Conservation (phyloP, 179 eudicot genomes). For the Spinacia oleracea region DNA sequence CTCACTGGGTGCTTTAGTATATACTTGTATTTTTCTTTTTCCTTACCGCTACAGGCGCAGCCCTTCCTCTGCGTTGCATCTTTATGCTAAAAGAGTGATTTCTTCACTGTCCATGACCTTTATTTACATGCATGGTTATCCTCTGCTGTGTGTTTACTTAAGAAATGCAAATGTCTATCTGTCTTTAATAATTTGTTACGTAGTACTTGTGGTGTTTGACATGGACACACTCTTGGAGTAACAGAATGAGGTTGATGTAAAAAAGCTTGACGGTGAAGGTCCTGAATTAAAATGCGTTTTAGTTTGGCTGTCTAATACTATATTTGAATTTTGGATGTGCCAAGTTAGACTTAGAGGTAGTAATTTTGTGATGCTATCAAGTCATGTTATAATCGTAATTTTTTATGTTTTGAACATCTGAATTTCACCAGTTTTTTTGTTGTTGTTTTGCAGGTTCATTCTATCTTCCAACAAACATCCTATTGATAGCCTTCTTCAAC, state of each 20-base stretch:
- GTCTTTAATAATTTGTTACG: background rate
- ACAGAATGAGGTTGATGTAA: background rate
- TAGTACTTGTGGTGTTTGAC: background rate
- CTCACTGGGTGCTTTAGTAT: background rate
- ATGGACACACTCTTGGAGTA: background rate
- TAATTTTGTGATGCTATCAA: background rate
- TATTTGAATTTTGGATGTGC: background rate
- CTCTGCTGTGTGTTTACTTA: background rate
- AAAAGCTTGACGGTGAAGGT: background rate
- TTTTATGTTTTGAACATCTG: background rate
- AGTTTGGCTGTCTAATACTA: background rate
- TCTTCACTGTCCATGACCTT: background rate
- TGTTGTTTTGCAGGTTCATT: conserved; percentile 56
- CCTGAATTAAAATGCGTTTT: background rate
- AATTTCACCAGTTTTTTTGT: background rate
- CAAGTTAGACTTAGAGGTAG: background rate
- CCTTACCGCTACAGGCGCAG: background rate
- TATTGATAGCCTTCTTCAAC: conserved; percentile 91
- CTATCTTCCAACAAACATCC: conserved; percentile 80
- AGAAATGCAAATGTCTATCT: background rate
- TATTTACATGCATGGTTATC: background rate
- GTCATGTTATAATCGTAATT: background rate
- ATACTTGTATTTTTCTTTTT: too few species aligned
- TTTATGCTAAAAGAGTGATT: background rate
- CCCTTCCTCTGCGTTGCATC: background rate